Evolutionary conservation across 2,329 filamentous ascomycete genomes (phyloP).

Genomic region (Leptosphaerulina australis): DNA sequence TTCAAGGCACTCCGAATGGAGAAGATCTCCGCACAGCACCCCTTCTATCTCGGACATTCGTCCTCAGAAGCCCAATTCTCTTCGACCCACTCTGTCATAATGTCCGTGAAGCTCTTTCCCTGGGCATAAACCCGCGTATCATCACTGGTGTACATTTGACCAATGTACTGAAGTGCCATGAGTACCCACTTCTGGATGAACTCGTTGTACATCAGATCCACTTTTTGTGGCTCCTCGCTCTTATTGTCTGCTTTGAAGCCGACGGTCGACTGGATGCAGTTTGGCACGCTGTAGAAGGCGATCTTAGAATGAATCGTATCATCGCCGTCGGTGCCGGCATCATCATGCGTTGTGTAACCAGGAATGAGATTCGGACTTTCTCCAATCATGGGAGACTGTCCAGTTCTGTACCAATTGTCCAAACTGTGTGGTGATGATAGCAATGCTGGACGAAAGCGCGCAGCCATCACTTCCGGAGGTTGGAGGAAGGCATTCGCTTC

Average conservation of each 20-base stretch:
- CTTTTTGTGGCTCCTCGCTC: slow-evolving; percentile 65
- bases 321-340: slow-evolving; percentile 82
- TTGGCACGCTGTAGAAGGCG: slow-evolving; percentile 77
- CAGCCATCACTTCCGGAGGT: slow-evolving; percentile 54
- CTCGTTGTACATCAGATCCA: slow-evolving; percentile 90
- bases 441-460: slow-evolving; percentile 21
- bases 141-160: slow-evolving; percentile 55
- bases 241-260: slow-evolving; percentile 59
- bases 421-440: neutral
- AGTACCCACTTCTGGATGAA: slow-evolving; percentile 87
- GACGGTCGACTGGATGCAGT: slow-evolving; percentile 76
- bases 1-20: no score
- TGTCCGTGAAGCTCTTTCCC: slow-evolving; percentile 60
- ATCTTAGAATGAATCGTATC: slow-evolving; percentile 83
- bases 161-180: slow-evolving; percentile 70
- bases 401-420: neutral
- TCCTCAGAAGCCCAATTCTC: slow-evolving; percentile 56
- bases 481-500: slow-evolving; percentile 47
- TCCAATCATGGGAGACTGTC: slow-evolving; percentile 18
- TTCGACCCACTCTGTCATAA: slow-evolving; percentile 66
- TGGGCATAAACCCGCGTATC: slow-evolving; percentile 61
- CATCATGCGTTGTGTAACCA: slow-evolving; percentile 90
- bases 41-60: slow-evolving; percentile 27
- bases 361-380: slow-evolving; percentile 56
- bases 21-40: no score